Evolutionary conservation across 768 basidiomycete species (phyloP).

Genomic region (Strobilomyces echinocephalus): DNA sequence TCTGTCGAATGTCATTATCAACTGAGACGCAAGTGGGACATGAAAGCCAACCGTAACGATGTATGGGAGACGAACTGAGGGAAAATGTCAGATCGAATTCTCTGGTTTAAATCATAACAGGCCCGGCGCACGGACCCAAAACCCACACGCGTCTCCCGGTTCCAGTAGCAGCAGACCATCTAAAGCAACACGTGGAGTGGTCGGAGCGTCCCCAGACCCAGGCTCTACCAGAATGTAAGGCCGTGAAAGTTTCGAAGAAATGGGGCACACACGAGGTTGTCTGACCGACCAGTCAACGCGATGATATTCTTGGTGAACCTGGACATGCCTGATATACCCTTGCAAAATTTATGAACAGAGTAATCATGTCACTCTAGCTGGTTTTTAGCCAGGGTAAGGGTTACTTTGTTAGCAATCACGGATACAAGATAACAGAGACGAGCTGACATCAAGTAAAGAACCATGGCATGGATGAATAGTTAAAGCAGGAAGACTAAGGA

Average conservation of each 20-base stretch:
- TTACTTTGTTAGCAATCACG: background rate
- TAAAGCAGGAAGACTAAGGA: too few species aligned
- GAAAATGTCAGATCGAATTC: too few species aligned
- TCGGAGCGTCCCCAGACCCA: background rate
- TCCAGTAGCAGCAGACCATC: background rate
- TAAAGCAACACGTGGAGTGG: background rate
- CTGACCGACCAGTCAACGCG: background rate
- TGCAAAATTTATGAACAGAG: background rate
- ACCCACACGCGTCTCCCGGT: background rate
- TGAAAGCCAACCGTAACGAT: too few species aligned
- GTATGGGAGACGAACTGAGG: too few species aligned
- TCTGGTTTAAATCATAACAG: too few species aligned
- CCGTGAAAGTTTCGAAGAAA: background rate
- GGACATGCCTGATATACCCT: background rate
- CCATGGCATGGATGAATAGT: too few species aligned
- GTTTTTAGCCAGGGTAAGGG: background rate
- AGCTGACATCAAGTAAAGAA: too few species aligned
- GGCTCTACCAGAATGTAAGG: background rate
- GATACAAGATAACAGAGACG: too few species aligned
- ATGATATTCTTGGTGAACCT: background rate
- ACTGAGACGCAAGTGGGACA: too few species aligned
- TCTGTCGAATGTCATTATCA: too few species aligned
- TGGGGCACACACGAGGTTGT: background rate
- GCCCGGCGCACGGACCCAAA: too few species aligned
- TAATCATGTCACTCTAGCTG: background rate